phyloP scores from a whole-genome alignment of 257 asterid species.

The Haberlea rhodopensis region DNA sequence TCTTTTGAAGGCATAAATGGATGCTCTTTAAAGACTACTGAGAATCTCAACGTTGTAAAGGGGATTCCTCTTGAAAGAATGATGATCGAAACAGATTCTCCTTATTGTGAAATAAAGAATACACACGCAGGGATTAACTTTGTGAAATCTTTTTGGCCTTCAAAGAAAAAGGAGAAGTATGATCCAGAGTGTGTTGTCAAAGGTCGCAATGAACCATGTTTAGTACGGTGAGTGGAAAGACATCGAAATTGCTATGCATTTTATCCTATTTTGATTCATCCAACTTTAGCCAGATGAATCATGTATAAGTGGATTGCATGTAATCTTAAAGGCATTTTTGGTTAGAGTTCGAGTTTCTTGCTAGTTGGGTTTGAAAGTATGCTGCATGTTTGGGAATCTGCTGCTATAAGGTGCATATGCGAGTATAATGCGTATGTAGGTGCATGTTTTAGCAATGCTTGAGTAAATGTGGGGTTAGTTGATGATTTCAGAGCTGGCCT shows the following conservation, averaged over 20 bases:
- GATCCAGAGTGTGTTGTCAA: constrained; percentile 74
- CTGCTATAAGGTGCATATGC: no score
- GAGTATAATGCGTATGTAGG: no score
- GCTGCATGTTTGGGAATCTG: no score
- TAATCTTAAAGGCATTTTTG: no score
- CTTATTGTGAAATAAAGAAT: constrained; percentile 90
- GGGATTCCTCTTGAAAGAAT: constrained; percentile 75
- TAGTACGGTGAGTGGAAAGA: constrained; percentile 62
- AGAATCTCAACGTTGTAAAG: constrained; percentile 83
- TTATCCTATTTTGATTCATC: neutral
- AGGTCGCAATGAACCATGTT: constrained; percentile 97
- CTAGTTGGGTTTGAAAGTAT: no score
- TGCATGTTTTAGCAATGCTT: no score
- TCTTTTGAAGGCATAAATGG: constrained; percentile 68
- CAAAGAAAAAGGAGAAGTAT: constrained; percentile 87
- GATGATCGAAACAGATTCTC: constrained; percentile 98
- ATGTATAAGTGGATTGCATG: no score
- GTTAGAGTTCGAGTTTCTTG: no score
- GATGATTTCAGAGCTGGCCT: no score
- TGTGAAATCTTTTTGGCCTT: constrained; percentile 79
- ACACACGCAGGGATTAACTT: constrained; percentile 75
- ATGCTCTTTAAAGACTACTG: constrained; percentile 75
- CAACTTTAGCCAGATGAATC: no score
- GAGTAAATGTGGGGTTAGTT: no score
- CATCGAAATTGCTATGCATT: constrained; percentile 20